Evolutionary conservation across 2,329 filamentous ascomycete genomes (phyloP), one percentile per base, ranked within the genome.

Genomic region (Colletotrichum somersetense): DNA sequence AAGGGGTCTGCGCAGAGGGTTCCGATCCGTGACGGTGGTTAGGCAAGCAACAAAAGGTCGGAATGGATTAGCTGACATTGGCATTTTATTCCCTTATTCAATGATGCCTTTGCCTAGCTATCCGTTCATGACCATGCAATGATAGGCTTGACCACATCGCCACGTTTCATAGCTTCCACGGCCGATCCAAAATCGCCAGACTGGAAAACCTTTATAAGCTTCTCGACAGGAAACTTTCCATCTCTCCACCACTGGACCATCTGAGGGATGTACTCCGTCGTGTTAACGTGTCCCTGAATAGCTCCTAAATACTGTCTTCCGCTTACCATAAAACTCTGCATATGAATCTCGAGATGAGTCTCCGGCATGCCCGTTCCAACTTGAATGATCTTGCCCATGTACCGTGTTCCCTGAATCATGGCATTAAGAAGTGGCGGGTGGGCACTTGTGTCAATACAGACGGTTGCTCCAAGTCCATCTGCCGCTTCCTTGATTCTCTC

Each of bases 371-470:
- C 81, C 0, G 83, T 83, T 0, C 87, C 87, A 23, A 89, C 84
- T 74, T 87, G 84, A 7, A 88, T 81, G 35, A 87, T 80, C 72
- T 84, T 84, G 1, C 86, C 87, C 68, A 81, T 81, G 40, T 82
- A 82, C 16, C 83, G 78, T 6, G 85, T 81, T 44, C 81, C 81
- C 2, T 83, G 79, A 2, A 87, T 72, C 1, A 81, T 82, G 4
- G 83, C 83, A 11, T 83, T 78, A 20, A 88, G 23, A 1, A 72
- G 26, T 77, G 67, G 87, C 72, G 50, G 81, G 70, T 48, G 82
- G 0, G 85, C 87, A 1, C 85, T 88, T 0, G 86, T 88, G 66
- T 89, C 87, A 62, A 89, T 80, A 5, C 81, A 81, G 44, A 87
- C 78, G 2, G 82, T 84, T 0, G 84, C 80, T 0, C 86, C 86